phyloP scores from a whole-genome alignment of 1,284 basidiomycete genomes.

The Ganoderma multipileum region DNA sequence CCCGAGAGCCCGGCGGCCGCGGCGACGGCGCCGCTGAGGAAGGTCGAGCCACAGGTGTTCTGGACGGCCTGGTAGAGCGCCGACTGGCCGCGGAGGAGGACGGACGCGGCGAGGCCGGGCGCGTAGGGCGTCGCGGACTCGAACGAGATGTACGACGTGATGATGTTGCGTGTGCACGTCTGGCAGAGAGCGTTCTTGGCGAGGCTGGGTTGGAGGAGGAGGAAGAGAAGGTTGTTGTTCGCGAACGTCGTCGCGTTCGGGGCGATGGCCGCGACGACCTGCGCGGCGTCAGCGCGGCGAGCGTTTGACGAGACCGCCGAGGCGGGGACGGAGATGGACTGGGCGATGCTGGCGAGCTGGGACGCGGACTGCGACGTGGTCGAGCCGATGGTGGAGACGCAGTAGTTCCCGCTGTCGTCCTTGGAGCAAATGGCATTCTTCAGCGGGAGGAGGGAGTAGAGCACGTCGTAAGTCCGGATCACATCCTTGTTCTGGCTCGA shows the following conservation, averaged over 20 bases:
- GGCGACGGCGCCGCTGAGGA: constrained; percentile 68
- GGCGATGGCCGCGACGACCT: constrained; percentile 42
- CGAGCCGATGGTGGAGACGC: constrained; percentile 47
- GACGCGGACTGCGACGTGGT: constrained; percentile 29
- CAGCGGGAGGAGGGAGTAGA: constrained; percentile 78
- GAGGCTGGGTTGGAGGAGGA: constrained; percentile 71
- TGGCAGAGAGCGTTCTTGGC: constrained; percentile 70
- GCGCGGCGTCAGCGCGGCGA: constrained; percentile 39
- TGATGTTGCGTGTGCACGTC: constrained; percentile 78
- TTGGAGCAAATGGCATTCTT: constrained; percentile 75
- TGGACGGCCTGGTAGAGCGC: constrained; percentile 69
- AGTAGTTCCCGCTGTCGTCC: constrained; percentile 74
- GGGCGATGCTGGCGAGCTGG: constrained; percentile 34
- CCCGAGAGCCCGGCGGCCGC: constrained; percentile 68
- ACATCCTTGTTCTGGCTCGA: constrained; percentile 56
- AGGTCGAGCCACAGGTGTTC: constrained; percentile 63
- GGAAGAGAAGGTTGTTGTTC: constrained; percentile 75
- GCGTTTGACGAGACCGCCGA: constrained; percentile 10
- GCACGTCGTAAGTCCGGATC: constrained; percentile 73
- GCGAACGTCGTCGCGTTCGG: constrained; percentile 77
- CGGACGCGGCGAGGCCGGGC: constrained; percentile 70
- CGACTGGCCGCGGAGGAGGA: constrained; percentile 71
- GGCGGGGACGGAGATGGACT: constrained; percentile 22
- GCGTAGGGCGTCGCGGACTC: constrained; percentile 77
- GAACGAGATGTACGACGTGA: constrained; percentile 79